A percentile compares a stretch with the other conserved stretches of the same genome.
These are phyloP conservation scores for Guillardia theta DNA, from an alignment of 78 protist genomes.

Conservation along the genomic window DNA sequence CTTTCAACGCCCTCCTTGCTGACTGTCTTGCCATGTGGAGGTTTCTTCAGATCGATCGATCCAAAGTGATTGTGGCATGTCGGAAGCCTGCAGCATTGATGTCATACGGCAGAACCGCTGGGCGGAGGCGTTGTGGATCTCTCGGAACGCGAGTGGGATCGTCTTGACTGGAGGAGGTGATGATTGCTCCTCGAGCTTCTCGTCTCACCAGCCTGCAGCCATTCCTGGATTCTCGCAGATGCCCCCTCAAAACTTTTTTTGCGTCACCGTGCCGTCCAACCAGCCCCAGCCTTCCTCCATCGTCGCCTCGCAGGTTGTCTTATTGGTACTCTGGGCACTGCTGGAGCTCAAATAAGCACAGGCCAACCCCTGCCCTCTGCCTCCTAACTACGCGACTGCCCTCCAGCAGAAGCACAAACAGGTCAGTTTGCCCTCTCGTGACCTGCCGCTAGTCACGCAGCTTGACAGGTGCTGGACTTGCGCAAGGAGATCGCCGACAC, in stretches of 20 bases:
- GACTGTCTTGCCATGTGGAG: neutral
- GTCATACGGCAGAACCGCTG: no score
- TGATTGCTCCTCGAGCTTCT: neutral
- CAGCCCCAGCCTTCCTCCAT: neutral
- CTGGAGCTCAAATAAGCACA: neutral
- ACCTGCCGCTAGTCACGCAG: neutral
- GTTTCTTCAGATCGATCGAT: neutral
- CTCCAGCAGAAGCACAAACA: conserved; percentile 29
- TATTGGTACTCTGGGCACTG: neutral
- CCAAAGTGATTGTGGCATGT: no score
- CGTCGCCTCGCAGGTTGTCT: neutral
- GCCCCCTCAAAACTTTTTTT: neutral
- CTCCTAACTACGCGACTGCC: neutral
- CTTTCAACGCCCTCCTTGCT: neutral
- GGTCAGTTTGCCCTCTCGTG: neutral
- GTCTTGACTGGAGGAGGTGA: neutral
- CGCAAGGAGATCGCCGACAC: neutral
- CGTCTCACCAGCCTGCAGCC: no score
- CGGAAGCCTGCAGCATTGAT: no score
- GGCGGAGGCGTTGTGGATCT: neutral
- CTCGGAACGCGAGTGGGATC: neutral
- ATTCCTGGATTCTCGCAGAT: neutral
- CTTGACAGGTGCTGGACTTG: neutral
- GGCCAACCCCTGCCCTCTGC: conserved; percentile 23
- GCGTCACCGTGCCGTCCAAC: neutral